Percentiles rank a stretch among this genome's conserved stretches.
phyloP scores from a whole-genome alignment of 495 filamentous ascomycete genomes.

The Cryomyces antarcticus region DNA sequence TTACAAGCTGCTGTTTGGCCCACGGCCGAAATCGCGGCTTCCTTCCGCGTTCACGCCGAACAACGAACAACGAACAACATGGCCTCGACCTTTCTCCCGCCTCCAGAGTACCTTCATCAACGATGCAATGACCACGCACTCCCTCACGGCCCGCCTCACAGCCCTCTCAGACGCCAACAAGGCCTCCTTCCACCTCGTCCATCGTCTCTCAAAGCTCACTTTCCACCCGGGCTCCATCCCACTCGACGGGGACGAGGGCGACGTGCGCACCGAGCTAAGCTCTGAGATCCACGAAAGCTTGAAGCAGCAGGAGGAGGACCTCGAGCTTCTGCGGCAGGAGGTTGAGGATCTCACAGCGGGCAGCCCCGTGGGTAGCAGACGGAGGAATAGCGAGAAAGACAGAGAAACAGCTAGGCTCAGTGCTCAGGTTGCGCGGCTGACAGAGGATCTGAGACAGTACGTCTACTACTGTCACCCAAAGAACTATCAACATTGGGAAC shows the following conservation, averaged over 20 bases:
- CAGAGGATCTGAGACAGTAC: conserved; percentile 48
- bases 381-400: conserved; percentile 27
- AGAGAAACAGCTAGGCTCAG: conserved; percentile 37
- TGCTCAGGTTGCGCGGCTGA: conserved; percentile 40
- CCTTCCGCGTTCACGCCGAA: too few relatives aligned
- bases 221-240: conserved; percentile 38
- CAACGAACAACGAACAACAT: too few relatives aligned
- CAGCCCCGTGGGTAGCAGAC: conserved; percentile 19
- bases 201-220: conserved; percentile 48
- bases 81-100: too few relatives aligned
- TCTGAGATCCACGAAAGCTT: conserved; percentile 64
- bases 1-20: too few relatives aligned
- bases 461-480: conserved; percentile 5
- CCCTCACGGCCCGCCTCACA: conserved; percentile 43
- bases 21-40: too few relatives aligned
- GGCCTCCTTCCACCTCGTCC: conserved; percentile 51
- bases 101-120: too few relatives aligned
- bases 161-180: conserved; percentile 47
- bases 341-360: conserved; percentile 40
- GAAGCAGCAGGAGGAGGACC: conserved; percentile 68
- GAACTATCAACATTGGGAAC: neutral
- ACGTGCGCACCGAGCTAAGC: conserved; percentile 56
- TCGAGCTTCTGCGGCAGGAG: conserved; percentile 65
- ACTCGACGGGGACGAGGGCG: conserved; percentile 31
- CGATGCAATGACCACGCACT: conserved; percentile 28